Percentiles rank a stretch among this genome's conserved stretches.
These are phyloP conservation scores for Rhizopogon rudus DNA, from an alignment of 768 basidiomycete species.

Conservation along the genomic window DNA sequence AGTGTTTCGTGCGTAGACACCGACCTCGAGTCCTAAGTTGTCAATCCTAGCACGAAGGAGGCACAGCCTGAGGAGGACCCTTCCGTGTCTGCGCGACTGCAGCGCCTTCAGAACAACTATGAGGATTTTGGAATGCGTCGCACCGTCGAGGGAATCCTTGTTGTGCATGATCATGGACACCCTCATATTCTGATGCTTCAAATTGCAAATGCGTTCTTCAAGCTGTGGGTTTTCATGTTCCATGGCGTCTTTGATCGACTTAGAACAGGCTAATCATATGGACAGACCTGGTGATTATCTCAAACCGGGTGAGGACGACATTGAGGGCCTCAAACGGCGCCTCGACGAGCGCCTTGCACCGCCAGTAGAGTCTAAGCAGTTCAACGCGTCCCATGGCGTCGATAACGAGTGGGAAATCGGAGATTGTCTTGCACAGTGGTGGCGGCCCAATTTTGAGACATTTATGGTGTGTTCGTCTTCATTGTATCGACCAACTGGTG, in stretches of 20 bases:
- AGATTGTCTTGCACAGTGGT: conserved; percentile 98
- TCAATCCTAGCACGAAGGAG: conserved; percentile 73
- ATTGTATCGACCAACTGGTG: neutral
- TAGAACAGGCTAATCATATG: neutral
- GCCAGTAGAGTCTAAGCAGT: conserved; percentile 65
- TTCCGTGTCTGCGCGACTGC: conserved; percentile 89
- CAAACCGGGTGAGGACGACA: conserved; percentile 92
- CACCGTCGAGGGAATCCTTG: conserved; percentile 75
- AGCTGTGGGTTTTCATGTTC: conserved; percentile 60
- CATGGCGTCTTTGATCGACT: neutral
- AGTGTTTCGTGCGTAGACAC: conserved; percentile 1
- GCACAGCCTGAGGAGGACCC: conserved; percentile 97
- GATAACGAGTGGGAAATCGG: conserved; percentile 95
- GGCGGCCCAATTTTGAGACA: conserved; percentile 96
- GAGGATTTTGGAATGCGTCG: conserved; percentile 95
- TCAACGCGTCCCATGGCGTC: conserved; percentile 69
- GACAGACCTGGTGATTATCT: conserved; percentile 95
- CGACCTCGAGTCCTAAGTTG: conserved; percentile 6
- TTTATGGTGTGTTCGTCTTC: conserved; percentile 74
- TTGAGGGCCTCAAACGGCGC: conserved; percentile 83
- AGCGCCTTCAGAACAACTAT: conserved; percentile 94
- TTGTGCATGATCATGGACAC: conserved; percentile 95
- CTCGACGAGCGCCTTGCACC: conserved; percentile 89
- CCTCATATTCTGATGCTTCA: conserved; percentile 98
- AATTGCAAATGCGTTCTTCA: conserved; percentile 98